phyloP scores from a whole-genome alignment of 2,329 filamentous ascomycete genomes.

The Pestalotiopsis sp. region DNA sequence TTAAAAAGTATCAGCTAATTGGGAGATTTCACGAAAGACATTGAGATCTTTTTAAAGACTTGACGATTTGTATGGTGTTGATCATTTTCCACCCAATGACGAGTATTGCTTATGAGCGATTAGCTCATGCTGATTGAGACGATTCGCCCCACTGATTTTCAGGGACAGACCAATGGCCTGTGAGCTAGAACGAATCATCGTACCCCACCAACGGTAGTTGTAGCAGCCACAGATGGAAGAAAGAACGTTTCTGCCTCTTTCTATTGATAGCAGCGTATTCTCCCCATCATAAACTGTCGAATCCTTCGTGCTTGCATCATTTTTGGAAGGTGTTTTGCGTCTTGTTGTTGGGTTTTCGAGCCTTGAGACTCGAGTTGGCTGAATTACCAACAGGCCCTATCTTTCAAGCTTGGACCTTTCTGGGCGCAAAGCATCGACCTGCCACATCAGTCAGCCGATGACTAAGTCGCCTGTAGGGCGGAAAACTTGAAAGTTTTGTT shows the following conservation, averaged over 20 bases:
- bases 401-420: not conserved
- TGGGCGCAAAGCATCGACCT: not conserved
- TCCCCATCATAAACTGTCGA: too few species aligned
- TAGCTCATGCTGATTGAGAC: constrained; percentile 31
- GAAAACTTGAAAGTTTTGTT: too few species aligned
- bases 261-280: too few species aligned
- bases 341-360: too few species aligned
- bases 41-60: constrained; percentile 12
- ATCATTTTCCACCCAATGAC: constrained; percentile 6
- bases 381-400: too few species aligned
- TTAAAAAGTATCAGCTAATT: constrained; percentile 20
- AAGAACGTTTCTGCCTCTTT: too few species aligned
- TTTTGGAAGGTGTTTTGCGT: too few species aligned
- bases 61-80: constrained; percentile 12
- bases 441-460: not conserved
- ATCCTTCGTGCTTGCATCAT: too few species aligned
- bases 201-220: not conserved
- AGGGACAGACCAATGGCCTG: not conserved
- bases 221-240: too few species aligned
- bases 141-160: not conserved
- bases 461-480: not conserved
- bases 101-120: constrained; percentile 27
- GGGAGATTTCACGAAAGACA: not conserved
- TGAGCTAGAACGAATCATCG: not conserved
- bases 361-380: too few species aligned